A percentile compares a stretch with the other conserved stretches of the same genome.
Evolutionary conservation across 1,284 basidiomycete species (phyloP).

Genomic region (Trichosporon sp.): DNA sequence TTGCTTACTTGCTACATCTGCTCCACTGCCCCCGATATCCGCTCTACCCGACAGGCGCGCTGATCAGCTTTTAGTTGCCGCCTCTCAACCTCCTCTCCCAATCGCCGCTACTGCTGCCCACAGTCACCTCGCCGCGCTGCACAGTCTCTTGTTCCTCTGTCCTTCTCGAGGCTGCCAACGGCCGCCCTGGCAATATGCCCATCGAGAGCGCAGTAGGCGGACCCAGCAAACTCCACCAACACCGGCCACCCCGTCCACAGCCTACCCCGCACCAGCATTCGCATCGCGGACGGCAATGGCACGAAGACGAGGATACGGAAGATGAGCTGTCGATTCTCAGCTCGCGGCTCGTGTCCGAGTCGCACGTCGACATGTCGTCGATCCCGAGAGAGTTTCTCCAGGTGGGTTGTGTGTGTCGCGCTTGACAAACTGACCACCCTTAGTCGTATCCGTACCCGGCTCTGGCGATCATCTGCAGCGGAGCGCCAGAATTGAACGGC

Average conservation of each 20-base stretch:
- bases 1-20: no score
- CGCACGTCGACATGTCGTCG: constrained; percentile 17
- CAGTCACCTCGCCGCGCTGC: neutral
- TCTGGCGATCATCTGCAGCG: constrained; percentile 26
- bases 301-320: neutral
- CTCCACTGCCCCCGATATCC: no score
- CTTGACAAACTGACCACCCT: neutral
- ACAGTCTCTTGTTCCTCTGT: neutral
- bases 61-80: no score
- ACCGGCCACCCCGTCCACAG: neutral
- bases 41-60: no score
- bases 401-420: constrained; percentile 18
- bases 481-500: constrained; percentile 11
- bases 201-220: neutral
- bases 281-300: neutral
- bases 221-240: neutral
- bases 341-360: neutral
- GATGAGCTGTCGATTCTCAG: neutral
- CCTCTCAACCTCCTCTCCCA: neutral
- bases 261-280: neutral
- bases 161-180: neutral
- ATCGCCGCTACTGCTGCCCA: neutral
- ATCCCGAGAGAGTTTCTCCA: constrained; percentile 34
- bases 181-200: neutral
- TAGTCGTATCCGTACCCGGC: constrained; percentile 41